phyloP scores from a whole-genome alignment of 139 green algal genomes.

The Auxenochlorella pyrenoidosa region DNA sequence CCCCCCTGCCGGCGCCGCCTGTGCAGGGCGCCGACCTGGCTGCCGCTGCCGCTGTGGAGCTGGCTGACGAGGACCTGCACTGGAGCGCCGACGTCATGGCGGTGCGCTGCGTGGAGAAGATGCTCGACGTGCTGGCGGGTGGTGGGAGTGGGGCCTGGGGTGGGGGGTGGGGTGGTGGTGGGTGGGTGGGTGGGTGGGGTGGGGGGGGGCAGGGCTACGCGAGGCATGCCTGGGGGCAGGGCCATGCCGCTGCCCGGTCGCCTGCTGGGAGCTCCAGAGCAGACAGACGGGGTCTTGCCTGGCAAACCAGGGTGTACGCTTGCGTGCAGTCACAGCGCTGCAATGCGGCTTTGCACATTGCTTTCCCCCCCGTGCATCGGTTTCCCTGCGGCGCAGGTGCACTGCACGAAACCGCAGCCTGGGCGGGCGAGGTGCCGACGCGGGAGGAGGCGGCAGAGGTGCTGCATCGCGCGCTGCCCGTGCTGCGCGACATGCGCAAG shows the following conservation, averaged over 20 bases:
- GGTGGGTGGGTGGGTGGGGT: no score
- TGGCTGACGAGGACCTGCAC: conserved; percentile 21
- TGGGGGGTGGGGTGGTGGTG: background rate
- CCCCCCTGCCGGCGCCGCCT: background rate
- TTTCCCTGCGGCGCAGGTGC: background rate
- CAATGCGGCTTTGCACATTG: no score
- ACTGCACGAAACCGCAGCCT: background rate
- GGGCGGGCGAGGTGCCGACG: conserved; percentile 26
- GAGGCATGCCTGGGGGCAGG: background rate
- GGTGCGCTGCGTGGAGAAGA: conserved; percentile 33
- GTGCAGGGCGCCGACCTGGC: background rate
- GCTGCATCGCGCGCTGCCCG: background rate
- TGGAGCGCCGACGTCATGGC: conserved; percentile 31
- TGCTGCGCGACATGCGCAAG: conserved; percentile 28
- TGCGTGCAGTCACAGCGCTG: no score
- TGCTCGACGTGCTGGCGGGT: conserved; percentile 39
- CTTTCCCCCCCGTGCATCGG: background rate
- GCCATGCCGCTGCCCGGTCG: background rate
- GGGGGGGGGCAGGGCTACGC: background rate
- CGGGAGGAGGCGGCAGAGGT: background rate
- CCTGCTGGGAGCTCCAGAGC: no score
- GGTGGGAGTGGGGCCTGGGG: background rate
- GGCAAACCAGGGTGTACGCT: no score
- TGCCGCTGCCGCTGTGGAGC: background rate
- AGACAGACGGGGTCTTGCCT: no score